Conservation (phyloP, 2,329 filamentous ascomycete species). For the Talaromyces rugulosus region DNA sequence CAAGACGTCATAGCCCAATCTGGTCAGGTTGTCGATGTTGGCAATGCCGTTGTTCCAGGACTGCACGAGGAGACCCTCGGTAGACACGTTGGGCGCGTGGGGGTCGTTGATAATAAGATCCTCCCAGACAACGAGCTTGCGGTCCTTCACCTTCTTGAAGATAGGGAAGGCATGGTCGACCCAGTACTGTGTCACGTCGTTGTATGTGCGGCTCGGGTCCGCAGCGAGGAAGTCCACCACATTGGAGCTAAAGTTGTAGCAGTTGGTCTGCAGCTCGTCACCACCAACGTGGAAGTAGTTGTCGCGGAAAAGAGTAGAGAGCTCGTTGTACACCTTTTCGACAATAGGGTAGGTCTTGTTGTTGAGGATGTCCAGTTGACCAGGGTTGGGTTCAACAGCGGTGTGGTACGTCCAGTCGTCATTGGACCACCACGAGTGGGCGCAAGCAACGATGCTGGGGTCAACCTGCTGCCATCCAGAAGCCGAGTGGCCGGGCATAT, state of each 20-base stretch:
- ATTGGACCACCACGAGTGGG: slow-evolving; percentile 58
- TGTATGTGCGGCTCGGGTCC: slow-evolving; percentile 48
- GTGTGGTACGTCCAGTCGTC: slow-evolving; percentile 53
- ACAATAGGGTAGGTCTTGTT: slow-evolving; percentile 54
- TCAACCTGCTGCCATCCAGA: slow-evolving; percentile 56
- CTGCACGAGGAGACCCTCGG: slow-evolving; percentile 48
- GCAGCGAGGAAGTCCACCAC: slow-evolving; percentile 49
- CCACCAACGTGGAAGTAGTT: slow-evolving; percentile 54
- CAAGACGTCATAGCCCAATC: slow-evolving; percentile 50
- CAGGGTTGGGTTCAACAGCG: slow-evolving; percentile 54
- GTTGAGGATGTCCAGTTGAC: slow-evolving; percentile 54
- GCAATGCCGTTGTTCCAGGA: slow-evolving; percentile 52
- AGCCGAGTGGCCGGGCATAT: slow-evolving; percentile 58
- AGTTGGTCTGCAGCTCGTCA: slow-evolving; percentile 53
- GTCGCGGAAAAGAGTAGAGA: slow-evolving; percentile 49
- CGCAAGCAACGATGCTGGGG: slow-evolving; percentile 53
- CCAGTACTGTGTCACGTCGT: slow-evolving; percentile 53
- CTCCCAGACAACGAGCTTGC: slow-evolving; percentile 57
- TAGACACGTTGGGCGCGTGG: slow-evolving; percentile 46
- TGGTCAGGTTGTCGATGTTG: slow-evolving; percentile 51
- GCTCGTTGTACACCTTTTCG: slow-evolving; percentile 51
- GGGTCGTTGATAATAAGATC: slow-evolving; percentile 46
- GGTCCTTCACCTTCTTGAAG: slow-evolving; percentile 40
- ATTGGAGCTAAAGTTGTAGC: slow-evolving; percentile 54
- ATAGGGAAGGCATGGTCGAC: slow-evolving; percentile 50